Base-by-base conservation (phyloP, 352 stramenopile species). In the Pilasporangium apinafurcum region DNA sequence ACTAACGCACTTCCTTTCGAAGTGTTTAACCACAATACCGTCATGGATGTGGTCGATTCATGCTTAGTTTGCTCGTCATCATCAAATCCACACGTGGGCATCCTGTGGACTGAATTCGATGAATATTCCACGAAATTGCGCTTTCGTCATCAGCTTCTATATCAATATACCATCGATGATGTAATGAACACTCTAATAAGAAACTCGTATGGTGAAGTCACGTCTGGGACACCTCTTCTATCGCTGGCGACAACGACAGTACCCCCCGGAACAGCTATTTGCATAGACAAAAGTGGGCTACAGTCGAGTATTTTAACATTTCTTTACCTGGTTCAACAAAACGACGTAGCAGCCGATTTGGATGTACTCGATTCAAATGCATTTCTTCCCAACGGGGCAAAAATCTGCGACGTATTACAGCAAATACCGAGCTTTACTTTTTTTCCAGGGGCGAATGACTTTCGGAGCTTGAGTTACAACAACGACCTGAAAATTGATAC, bases 41-140 rank as follows among this genome's bases (percentile, higher is more conserved):
- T 32, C 1, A 69, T 60, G 8, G 75, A 88, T 21, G 53, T 46
- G 0, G 49, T 66, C 4, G 62, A 80, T 12, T 52, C 57, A 0
- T 39, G 51, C 5, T 38, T 86, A 0, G 38, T 84, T 3, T 91
- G 78, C 26, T 67, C 65, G 0, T 62, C 50, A 2, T n/a, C 32
- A 1, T 32, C 39, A 3, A 42, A 29, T 2, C 12, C 46, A 32
- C 42, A 46, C 5, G 48, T 68, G 1, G 78, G 70, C 4, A 10
- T 87, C 7, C 28, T 83, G 5, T 91, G 78, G 78, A 88, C 72
- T 0, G 78, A 91, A 29, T 88, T 77, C 29, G 75, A 91, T 31
- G 78, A 75, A 0, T 65, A 80, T 20, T 66, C 72, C 2, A 65
- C 73, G 7, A 88, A 91, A 29, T 33, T 87, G 13, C 72, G 74